Conservation (phyloP, 1,284 basidiomycete species). For the Boletus semigastroideus region DNA sequence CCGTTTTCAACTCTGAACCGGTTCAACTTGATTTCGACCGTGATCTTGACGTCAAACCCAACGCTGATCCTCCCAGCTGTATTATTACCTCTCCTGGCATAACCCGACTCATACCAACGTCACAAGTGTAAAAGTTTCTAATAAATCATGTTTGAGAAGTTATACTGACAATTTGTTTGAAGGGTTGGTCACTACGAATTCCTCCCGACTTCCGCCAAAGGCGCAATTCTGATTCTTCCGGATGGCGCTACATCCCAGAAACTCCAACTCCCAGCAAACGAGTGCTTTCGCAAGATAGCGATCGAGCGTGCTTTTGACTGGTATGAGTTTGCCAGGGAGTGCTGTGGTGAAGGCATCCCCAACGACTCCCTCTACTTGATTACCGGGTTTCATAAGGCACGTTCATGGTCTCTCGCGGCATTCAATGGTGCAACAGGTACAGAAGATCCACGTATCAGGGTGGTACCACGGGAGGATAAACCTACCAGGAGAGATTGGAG, state of each 20-base stretch:
- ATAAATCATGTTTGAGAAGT: not conserved
- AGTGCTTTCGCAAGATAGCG: not conserved
- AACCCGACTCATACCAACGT: not conserved
- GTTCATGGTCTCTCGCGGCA: not conserved
- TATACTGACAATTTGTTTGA: not conserved
- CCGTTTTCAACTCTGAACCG: not conserved
- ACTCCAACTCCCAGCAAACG: not conserved
- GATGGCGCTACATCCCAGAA: not conserved
- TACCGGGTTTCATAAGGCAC: not conserved
- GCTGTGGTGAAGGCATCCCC: not conserved
- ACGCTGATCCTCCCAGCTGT: not conserved
- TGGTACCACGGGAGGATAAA: not conserved
- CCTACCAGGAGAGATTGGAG: not conserved
- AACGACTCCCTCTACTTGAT: not conserved
- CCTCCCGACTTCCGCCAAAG: not conserved
- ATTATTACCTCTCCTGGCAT: not conserved
- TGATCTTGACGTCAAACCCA: not conserved
- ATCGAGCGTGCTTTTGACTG: not conserved
- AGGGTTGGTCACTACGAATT: not conserved
- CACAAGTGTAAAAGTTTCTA: not conserved
- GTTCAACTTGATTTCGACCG: not conserved
- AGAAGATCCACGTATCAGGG: not conserved
- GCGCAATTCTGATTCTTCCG: constrained; percentile 13
- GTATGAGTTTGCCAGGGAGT: not conserved
- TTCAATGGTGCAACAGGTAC: not conserved